phyloP scores from a whole-genome alignment of 1,139 yeast genomes.

The Yamadazyma sp. region DNA sequence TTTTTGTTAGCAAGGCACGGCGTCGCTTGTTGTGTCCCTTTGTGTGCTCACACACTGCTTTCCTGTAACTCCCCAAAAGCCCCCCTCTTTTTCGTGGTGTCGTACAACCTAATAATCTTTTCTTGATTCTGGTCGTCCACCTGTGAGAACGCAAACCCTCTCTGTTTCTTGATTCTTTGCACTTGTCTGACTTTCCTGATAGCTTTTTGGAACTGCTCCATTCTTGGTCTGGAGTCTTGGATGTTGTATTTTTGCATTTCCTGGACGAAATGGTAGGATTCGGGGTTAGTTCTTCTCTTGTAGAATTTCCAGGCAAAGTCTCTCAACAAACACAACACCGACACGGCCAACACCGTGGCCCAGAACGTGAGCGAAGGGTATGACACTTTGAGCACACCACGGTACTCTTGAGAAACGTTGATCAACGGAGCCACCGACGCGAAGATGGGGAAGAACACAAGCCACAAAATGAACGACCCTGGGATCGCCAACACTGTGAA shows the following conservation, averaged over 20 bases:
- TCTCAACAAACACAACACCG: slow-evolving; percentile 75
- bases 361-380: slow-evolving; percentile 83
- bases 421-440: slow-evolving; percentile 82
- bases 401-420: slow-evolving; percentile 79
- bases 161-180: slow-evolving; percentile 95
- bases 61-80: slow-evolving; percentile 45
- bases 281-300: slow-evolving; percentile 88
- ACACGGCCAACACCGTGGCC: slow-evolving; percentile 76
- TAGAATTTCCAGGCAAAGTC: slow-evolving; percentile 95
- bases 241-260: slow-evolving; percentile 95
- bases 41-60: slow-evolving; percentile 1
- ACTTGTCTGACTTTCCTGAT: slow-evolving; percentile 97
- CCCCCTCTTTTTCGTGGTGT: slow-evolving; percentile 74
- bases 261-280: slow-evolving; percentile 91
- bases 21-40: too few relatives aligned
- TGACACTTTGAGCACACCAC: slow-evolving; percentile 74
- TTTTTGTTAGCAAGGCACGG: not conserved
- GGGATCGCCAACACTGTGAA: slow-evolving; percentile 91
- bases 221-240: slow-evolving; percentile 90
- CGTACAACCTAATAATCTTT: slow-evolving; percentile 87
- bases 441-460: slow-evolving; percentile 83
- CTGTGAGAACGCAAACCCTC: slow-evolving; percentile 98
- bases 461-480: slow-evolving; percentile 86
- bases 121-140: slow-evolving; percentile 93
- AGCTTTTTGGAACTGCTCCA: slow-evolving; percentile 96